Conservation (phyloP, 768 basidiomycete species). For the Macrolepiota fuliginosa region DNA sequence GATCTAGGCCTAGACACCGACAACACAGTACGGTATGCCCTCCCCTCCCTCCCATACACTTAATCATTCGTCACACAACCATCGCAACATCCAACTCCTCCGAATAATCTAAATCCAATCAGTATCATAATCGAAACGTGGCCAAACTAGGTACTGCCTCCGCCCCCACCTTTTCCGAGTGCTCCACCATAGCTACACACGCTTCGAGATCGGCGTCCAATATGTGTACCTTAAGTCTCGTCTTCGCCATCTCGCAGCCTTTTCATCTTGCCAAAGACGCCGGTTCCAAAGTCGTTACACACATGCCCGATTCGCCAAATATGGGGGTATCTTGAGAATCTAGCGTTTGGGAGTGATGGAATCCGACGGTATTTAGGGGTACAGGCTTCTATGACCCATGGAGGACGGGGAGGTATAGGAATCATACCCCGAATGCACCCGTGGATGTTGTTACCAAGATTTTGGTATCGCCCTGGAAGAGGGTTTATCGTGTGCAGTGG, state of each 20-base stretch:
- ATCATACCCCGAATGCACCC: conserved; percentile 97
- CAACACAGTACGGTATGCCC: conserved; percentile 87
- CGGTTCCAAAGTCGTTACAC: conserved; percentile 99
- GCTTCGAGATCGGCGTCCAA: conserved; percentile 97
- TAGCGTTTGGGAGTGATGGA: conserved; percentile 94
- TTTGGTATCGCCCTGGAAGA: conserved; percentile 94
- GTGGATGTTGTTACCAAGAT: conserved; percentile 97
- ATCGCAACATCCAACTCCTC: conserved; percentile 65
- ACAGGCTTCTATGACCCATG: conserved; percentile 95
- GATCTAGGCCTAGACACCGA: conserved; percentile 88
- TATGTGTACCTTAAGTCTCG: conserved; percentile 99
- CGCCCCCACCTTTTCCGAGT: conserved; percentile 97
- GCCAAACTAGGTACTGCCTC: conserved; percentile 96
- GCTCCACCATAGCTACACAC: conserved; percentile 98
- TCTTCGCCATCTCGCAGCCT: conserved; percentile 92
- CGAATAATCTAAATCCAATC: conserved; percentile 96
- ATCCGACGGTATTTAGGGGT: conserved; percentile 97
- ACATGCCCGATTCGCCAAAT: conserved; percentile 99
- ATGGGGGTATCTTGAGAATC: conserved; percentile 99
- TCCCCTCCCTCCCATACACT: conserved; percentile 5
- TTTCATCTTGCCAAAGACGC: conserved; percentile 99
- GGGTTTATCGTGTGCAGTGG: conserved; percentile 98
- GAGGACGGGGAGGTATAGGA: conserved; percentile 97
- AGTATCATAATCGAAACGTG: conserved; percentile 99
- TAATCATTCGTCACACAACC: conserved; percentile 1